Percentiles rank a stretch among this genome's conserved stretches.
phyloP scores from a whole-genome alignment of 2,329 filamentous ascomycete species.

The Aspergillus bombycis region DNA sequence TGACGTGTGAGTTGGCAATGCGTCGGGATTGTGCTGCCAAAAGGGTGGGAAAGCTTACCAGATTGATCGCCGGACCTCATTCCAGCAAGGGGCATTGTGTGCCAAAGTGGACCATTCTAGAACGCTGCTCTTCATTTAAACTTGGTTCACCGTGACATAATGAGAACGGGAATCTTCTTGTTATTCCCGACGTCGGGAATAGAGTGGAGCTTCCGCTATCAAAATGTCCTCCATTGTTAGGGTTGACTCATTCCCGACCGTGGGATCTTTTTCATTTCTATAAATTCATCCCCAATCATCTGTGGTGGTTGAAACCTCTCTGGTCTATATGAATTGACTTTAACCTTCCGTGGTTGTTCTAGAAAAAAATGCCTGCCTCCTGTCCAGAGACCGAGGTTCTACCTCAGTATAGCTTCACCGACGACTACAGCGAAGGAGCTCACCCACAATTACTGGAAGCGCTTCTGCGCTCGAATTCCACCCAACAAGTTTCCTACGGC shows the following conservation, averaged over 20 bases:
- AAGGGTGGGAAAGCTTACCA: background rate
- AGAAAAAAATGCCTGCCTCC: slow-evolving; percentile 11
- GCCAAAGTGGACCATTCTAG: background rate
- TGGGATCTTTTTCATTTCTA: background rate
- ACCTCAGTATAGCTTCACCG: slow-evolving; percentile 51
- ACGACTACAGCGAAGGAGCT: slow-evolving; percentile 58
- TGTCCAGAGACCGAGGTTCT: slow-evolving; percentile 19
- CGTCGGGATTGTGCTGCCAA: background rate
- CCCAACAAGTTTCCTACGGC: slow-evolving; percentile 54
- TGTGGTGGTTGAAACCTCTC: background rate
- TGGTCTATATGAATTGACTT: background rate
- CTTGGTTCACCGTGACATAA: background rate
- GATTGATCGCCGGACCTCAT: no score
- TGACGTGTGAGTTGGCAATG: background rate
- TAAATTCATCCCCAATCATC: background rate
- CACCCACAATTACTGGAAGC: slow-evolving; percentile 55
- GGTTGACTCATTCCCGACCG: slow-evolving; percentile 13
- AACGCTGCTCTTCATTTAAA: background rate
- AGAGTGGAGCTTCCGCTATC: background rate
- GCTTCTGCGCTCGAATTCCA: slow-evolving; percentile 48
- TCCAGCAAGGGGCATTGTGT: background rate
- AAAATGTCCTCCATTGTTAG: background rate
- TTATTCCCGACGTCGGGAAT: slow-evolving; percentile 6
- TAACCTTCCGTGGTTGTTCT: background rate
- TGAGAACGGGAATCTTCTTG: background rate